Base-by-base conservation (phyloP, 1,284 basidiomycete genomes). In the Apiotrichum laibachii region DNA sequence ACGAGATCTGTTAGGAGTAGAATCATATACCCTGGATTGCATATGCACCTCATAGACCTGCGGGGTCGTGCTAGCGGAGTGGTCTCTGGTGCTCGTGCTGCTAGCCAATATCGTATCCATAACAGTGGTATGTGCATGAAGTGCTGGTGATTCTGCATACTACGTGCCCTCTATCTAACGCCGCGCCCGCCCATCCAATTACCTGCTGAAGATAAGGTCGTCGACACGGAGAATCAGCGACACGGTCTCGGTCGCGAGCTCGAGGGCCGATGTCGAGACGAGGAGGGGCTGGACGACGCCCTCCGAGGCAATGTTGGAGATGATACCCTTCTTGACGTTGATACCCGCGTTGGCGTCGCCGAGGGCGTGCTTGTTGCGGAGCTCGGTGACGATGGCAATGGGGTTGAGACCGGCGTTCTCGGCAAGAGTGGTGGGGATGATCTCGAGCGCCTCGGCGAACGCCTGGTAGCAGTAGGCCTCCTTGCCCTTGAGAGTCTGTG, bases 391-490 rank as follows among this genome's bases (percentile, higher is more conserved):
- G 71, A 99, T 99, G 16, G 92, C 88, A 66, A 99, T 98, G 8
- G 96, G 93, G 81, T 99, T 97, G 64, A 99, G 81, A 50, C 96
- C 96, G 11, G 96, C 96, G 75, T 99, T 99, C 80, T 99, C 96
- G 12, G 96, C 96, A 11, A 99, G 83, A 0, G 96, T 99, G 4
- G 90, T 97, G 2, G 96, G 96, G 67, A 99, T 98, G 62, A 99
- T 88, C 79, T 99, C 96, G 58, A 99, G 85, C 7, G 96, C 93
- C 74, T 99, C 96, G 40, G 96, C 93, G 71, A 93, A 99, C 5
- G 94, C 94, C 75, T 96, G 90, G 87, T 95, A 97, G 79, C 96
- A 98, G 80, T 99, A 99, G 9, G 94, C 91, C 80, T 99, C 94
- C 89, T 98, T 97, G 55, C 96, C 95, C 79, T 90, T 96, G 67